Evolutionary conservation across 768 basidiomycete species (phyloP).

Genomic region (Pulveroboletus sp.): DNA sequence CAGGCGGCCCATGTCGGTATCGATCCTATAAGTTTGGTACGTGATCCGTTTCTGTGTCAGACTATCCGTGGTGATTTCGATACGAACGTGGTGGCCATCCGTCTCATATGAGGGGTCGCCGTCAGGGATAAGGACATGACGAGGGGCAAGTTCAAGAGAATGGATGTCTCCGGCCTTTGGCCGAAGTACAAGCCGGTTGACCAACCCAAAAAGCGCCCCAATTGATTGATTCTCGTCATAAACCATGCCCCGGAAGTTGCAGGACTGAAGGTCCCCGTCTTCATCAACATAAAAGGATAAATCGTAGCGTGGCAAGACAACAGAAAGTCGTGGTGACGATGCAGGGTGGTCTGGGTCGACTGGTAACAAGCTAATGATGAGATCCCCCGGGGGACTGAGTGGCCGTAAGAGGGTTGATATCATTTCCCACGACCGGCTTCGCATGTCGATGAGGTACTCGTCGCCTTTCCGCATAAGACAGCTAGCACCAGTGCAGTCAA

Average conservation of each 20-base stretch:
- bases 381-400: conserved; percentile 10
- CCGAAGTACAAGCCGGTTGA: conserved; percentile 38
- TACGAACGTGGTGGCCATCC: conserved; percentile 9
- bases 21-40: conserved; percentile 30
- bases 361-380: conserved; percentile 13
- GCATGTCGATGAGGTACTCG: conserved; percentile 22
- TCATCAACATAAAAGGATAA: conserved; percentile 39
- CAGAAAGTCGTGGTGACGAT: conserved; percentile 13
- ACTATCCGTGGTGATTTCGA: conserved; percentile 3
- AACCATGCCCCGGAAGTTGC: too few relatives aligned
- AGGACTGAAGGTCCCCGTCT: too few relatives aligned
- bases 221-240: too few relatives aligned
- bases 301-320: conserved; percentile 37
- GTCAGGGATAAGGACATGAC: conserved; percentile 36
- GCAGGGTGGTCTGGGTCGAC: not conserved
- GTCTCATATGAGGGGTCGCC: conserved; percentile 17
- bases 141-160: not conserved
- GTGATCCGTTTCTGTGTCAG: not conserved
- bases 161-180: conserved; percentile 5
- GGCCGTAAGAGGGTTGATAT: conserved; percentile 13
- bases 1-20: conserved; percentile 30
- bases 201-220: conserved; percentile 45
- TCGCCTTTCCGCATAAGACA: not conserved
- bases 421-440: conserved; percentile 22
- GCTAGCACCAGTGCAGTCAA: conserved; percentile 3